Evolutionary conservation across 768 basidiomycete genomes (phyloP).

Genomic region (Kwoniella dendrophila): DNA sequence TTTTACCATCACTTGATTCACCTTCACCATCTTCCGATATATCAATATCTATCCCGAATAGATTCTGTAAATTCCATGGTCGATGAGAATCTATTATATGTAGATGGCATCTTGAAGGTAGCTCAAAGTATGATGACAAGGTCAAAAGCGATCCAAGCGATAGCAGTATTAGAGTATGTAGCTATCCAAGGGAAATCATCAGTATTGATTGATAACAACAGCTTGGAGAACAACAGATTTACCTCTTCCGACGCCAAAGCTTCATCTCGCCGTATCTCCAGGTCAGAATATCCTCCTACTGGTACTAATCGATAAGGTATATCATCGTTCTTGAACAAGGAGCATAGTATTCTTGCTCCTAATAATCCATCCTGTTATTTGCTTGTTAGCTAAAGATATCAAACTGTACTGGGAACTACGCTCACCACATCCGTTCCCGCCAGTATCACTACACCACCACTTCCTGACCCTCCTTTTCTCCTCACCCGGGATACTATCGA

Average conservation of each 20-base stretch:
- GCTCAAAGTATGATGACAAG: conserved; percentile 63
- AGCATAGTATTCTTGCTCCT: conserved; percentile 84
- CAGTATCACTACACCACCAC: conserved; percentile 53
- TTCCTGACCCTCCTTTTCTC: conserved; percentile 41
- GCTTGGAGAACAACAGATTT: conserved; percentile 25
- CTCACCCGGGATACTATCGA: conserved; percentile 51
- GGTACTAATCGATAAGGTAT: conserved; percentile 87
- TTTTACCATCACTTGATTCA: conserved; percentile 57
- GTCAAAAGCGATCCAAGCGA: conserved; percentile 91
- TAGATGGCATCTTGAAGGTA: conserved; percentile 63
- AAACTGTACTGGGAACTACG: background rate
- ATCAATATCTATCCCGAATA: conserved; percentile 64
- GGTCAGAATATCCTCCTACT: conserved; percentile 77
- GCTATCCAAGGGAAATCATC: conserved; percentile 27
- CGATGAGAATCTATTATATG: conserved; percentile 95
- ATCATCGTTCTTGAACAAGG: conserved; percentile 89
- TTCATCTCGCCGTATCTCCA: conserved; percentile 69
- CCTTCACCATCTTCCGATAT: conserved; percentile 52
- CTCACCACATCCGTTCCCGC: conserved; percentile 51
- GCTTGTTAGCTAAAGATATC: background rate
- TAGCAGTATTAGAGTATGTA: conserved; percentile 81
- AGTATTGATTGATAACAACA: background rate
- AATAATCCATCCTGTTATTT: conserved; percentile 75
- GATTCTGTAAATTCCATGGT: conserved; percentile 81
- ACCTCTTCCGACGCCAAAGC: conserved; percentile 72